Conservation (phyloP, 164 flowering plant genomes). For the Berberis thunbergii region DNA sequence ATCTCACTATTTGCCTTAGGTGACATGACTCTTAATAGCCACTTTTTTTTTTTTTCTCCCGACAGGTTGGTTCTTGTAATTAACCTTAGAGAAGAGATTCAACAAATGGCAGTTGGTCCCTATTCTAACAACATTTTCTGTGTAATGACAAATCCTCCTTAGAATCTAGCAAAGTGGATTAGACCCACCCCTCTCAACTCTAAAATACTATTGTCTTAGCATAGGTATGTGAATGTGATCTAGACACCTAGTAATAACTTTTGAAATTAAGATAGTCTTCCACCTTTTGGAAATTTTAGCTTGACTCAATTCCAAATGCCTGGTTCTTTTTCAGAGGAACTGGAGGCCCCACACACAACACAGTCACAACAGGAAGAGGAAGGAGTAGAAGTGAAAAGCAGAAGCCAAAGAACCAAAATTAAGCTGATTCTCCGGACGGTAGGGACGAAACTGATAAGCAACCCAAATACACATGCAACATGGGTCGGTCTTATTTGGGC, state of each 20-base stretch:
- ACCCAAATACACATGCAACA: slow-evolving; percentile 79
- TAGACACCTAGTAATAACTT: background rate
- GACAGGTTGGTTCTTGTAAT: no score
- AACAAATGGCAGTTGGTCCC: no score
- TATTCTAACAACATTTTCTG: no score
- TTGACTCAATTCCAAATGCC: slow-evolving; percentile 2
- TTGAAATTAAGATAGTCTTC: background rate
- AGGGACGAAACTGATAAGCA: slow-evolving; percentile 55
- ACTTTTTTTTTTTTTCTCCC: no score
- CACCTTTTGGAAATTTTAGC: background rate
- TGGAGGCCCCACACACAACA: slow-evolving; percentile 28
- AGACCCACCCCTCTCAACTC: no score
- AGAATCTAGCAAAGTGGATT: no score
- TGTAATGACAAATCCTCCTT: no score
- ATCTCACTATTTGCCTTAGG: no score
- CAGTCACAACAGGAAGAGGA: slow-evolving; percentile 22
- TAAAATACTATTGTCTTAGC: no score
- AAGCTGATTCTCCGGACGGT: slow-evolving; percentile 39
- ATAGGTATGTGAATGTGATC: background rate
- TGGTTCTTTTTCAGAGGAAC: slow-evolving; percentile 20
- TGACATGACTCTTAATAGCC: no score
- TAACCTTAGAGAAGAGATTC: no score
- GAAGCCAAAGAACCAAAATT: slow-evolving; percentile 22
- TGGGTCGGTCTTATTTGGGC: slow-evolving; percentile 65
- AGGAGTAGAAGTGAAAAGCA: slow-evolving; percentile 17